Evolutionary conservation across 2,329 filamentous ascomycete genomes (phyloP).

Genomic region (Trichoderma aggressivum): DNA sequence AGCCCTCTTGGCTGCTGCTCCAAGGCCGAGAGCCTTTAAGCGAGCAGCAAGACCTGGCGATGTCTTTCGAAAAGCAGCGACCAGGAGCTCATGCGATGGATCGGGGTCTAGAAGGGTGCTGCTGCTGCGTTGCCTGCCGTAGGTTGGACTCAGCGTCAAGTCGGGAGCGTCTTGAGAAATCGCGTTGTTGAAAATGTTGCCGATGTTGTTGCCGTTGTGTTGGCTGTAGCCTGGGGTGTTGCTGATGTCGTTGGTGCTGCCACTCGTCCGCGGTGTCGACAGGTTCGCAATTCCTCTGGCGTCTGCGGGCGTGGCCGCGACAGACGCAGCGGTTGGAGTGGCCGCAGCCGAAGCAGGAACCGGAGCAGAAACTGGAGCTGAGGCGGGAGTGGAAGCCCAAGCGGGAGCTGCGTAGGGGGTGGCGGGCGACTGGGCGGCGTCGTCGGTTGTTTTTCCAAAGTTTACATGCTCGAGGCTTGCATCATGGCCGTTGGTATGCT

Average conservation of each 20-base stretch:
- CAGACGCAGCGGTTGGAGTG: not conserved
- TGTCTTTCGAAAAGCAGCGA: conserved; percentile 49
- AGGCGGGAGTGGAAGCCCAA: not conserved
- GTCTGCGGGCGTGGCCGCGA: conserved; percentile 3
- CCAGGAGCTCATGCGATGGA: conserved; percentile 29
- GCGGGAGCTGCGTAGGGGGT: not conserved
- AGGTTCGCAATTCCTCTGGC: not conserved
- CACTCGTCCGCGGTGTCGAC: not conserved
- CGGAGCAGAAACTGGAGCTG: not conserved
- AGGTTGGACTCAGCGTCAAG: not conserved
- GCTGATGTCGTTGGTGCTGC: not conserved
- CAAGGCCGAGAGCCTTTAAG: conserved; percentile 62
- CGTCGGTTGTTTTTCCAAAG: not conserved
- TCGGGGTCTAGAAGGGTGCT: conserved; percentile 1
- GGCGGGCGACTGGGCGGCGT: conserved; percentile 1
- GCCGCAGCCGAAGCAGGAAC: not conserved
- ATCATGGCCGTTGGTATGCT: conserved; percentile 12
- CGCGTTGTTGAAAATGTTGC: not conserved
- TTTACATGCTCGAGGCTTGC: not conserved
- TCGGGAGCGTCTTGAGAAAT: not conserved
- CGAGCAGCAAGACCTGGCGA: conserved; percentile 63
- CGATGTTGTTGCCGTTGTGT: conserved; percentile 18
- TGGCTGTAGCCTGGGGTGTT: not conserved
- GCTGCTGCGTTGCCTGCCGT: conserved; percentile 14
- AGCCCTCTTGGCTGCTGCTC: conserved; percentile 37